Base-by-base conservation (phyloP, 768 basidiomycete genomes). In the Naematelia encephala region DNA sequence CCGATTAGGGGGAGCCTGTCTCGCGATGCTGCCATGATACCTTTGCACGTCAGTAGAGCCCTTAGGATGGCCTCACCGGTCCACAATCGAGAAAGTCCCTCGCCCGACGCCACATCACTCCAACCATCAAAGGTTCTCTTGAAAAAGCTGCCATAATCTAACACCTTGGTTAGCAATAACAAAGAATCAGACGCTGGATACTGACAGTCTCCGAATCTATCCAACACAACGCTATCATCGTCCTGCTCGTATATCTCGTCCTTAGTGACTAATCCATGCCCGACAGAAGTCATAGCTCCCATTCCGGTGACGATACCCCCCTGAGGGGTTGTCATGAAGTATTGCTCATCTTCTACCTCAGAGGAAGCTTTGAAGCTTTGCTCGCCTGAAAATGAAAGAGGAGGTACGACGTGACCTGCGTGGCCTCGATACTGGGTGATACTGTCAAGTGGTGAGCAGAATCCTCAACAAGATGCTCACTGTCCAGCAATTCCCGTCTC, bases 1-100 rank as follows among this genome's bases (percentile, higher is more conserved):
- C 73, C 73, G 13, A 74, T 60, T 27, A 74, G 56, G 11, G 73
- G 73, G 3, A 72, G 53, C 16, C 51, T 61, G 39, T 74, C 68
- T 54, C 63, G 60, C 16, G 67, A 60, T 12, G 51, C 54, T 16
- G 63, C 60, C 10, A 63, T 48, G 28, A 74, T 68, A 8, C 34
- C 34, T 39, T 8, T 16, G 8, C 34, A 8, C 16, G 8, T 39
- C 34, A 39, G 34, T 39, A 8, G 34, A 39, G 8, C 8, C 16
- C 34, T 8, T 39, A 8, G 34, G 34, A 39, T 39, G 34, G 16
- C 16, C 34, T 39, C 34, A 13, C 73, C 73, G 0, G 61, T 55
- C 70, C 73, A 74, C 1, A 66, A 43, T 34, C 68, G 51, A 11
- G 47, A 64, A 3, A 51, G 47, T 3, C 72, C 72, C 56, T 74